Evolutionary conservation across 768 basidiomycete species (phyloP), one percentile per base, ranked within the genome.

Genomic region (Suillus subluteus): DNA sequence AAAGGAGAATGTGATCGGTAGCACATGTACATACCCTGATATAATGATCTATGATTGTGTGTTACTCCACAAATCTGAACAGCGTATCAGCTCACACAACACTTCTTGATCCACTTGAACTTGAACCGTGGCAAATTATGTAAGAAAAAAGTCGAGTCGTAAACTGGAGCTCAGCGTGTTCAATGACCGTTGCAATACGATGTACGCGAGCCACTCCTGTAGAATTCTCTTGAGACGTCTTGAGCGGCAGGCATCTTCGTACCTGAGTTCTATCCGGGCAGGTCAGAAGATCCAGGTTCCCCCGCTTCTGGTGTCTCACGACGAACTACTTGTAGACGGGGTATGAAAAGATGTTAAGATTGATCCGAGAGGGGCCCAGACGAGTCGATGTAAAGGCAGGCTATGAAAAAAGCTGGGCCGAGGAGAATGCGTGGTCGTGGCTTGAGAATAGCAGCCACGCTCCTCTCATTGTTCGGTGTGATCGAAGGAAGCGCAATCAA

Each of bases 51-150:
- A 8, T 46, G 37, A 65, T 38, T 55, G 54, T 63, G 54, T 18
- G 54, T 18, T 65, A 58, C 54, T 64, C 63, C 54, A 55, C 23
- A 62, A 3, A 32, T 41, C 8, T 35, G 55, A 37, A 41, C 37
- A 63, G 18, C 5, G 7, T 58, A 32, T 61, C 13, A 40, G 15
- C 35, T 62, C 56, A 62, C 18, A 58, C 18, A 8, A 35, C 26
- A 37, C 11, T 23, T 13, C 26, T 26, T 30, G 46, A 16, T 56
- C 54, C 30, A 16, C 52, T 26, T 56, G 55, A 55, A 21, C 30
- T 26, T 32, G 32, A 32, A 32, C 18, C 11, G 32, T 32, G 32
- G 18, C 54, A 55, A 55, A 32, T 35, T 32, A 32, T 16, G 43
- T 44, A 21, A 44, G n/a, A 35, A 21, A 11, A 30, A 32, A 18